A percentile compares a stretch with the other conserved stretches of the same genome.
phyloP scores from a whole-genome alignment of 306 rosid species.

The Cucurbita moschata region DNA sequence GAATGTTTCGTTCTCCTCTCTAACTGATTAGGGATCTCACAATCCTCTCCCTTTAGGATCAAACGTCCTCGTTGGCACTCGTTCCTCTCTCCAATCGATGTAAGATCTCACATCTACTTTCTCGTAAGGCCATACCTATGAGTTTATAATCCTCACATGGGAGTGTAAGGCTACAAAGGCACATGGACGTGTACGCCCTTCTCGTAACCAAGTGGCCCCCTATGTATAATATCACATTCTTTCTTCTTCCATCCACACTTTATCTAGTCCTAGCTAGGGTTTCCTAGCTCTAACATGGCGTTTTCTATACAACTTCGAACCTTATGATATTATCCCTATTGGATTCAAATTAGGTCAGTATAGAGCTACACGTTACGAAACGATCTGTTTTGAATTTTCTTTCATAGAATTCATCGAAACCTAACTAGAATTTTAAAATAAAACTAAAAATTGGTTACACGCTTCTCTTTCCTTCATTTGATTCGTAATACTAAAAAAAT shows the following conservation, averaged over 20 bases:
- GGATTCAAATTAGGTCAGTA: background rate
- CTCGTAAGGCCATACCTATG: background rate
- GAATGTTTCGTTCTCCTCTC: too few relatives aligned
- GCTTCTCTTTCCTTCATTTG: too few relatives aligned
- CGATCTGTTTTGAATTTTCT: background rate
- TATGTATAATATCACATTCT: background rate
- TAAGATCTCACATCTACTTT: background rate
- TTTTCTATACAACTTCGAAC: too few relatives aligned
- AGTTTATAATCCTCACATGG: background rate
- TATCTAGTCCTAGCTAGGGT: background rate
- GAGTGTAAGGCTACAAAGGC: background rate
- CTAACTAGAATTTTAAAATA: background rate
- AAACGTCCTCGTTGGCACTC: too few relatives aligned
- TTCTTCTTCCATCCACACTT: background rate
- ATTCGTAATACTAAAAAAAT: too few relatives aligned
- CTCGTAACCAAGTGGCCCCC: background rate
- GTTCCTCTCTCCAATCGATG: too few relatives aligned
- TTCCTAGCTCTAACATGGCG: background rate
- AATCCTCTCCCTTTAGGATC: too few relatives aligned
- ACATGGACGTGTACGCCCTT: background rate
- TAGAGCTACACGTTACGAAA: background rate
- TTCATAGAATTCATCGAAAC: background rate
- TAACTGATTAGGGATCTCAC: too few relatives aligned
- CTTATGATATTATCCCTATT: background rate
- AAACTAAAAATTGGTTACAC: too few relatives aligned